Evolutionary conservation across 2,329 filamentous ascomycete genomes (phyloP), one percentile per base, ranked within the genome.

Genomic region (Hymenoscyphus infarciens): DNA sequence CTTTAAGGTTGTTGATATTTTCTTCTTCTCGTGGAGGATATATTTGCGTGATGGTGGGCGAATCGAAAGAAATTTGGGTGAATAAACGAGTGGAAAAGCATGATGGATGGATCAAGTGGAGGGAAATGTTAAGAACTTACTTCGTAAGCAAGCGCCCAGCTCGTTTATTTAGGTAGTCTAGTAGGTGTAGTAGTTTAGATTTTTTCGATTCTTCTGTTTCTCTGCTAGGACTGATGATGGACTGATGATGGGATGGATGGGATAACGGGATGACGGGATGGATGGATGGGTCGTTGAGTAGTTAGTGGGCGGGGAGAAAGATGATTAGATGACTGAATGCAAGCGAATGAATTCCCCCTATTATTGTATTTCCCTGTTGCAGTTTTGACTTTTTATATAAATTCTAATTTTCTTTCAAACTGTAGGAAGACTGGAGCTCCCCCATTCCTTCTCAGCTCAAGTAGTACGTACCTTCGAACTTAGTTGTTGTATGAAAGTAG

Each of bases 151-250:
- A 25, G 19, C 10, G 42, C n/a, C 19, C 42, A 49, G 42, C 11
- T 49, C 19, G n/a, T 11, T 49, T 22, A 4, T 49, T 49, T 49
- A 22, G 8, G 19, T 49, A 49, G 42, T 22, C n/a, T 49, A 49
- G 42, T 42, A 8, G 42, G n/a, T 49, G 42, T 49, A 49, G 42
- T 49, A 49, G 42, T 49, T 22, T 49, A 49, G 42, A 49, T 49
- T 49, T 49, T 45, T 49, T 22, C 19, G 3, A 11, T 49, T 49
- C 19, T 22, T 49, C 7, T 49, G 15, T 49, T 6, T 49, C 42
- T 49, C 42, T 19, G 42, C 19, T 19, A 10, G 39, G 39, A 45
- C 19, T 16, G n/a, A 45, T n/a, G 10, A 49, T 49, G n/a, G 19
- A 49, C 22, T 19, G 11, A 49, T 11, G n/a, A 27, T 27, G 1